phyloP scores from a whole-genome alignment of 2,329 filamentous ascomycete genomes.

The Fusarium coicis region DNA sequence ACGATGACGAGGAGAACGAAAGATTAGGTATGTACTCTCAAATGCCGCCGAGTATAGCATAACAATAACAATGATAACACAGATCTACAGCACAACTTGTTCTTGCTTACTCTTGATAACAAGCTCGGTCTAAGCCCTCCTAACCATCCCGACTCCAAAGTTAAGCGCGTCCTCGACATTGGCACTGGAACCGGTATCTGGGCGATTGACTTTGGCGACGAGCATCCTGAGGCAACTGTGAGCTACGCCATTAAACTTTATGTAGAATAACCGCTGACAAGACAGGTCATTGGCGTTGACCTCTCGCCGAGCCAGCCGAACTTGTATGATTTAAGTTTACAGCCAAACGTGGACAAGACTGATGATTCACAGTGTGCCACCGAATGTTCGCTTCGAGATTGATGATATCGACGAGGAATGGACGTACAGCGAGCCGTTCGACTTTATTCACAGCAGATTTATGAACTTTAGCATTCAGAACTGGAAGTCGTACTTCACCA shows the following conservation, averaged over 20 bases:
- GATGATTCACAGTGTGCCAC: neutral
- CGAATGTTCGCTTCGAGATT: constrained; percentile 14
- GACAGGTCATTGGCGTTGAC: constrained; percentile 17
- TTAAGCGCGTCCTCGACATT: constrained; percentile 16
- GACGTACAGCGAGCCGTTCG: constrained; percentile 8
- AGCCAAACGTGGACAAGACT: accelerated
- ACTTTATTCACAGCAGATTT: constrained; percentile 23
- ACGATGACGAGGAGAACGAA: constrained; percentile 14
- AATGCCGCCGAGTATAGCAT: neutral
- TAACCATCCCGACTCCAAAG: neutral
- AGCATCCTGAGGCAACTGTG: constrained; percentile 6
- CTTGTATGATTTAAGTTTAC: neutral
- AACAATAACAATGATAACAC: neutral
- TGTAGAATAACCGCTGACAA: neutral
- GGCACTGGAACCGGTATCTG: constrained; percentile 22
- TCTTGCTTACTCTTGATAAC: constrained; percentile 11
- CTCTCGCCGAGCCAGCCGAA: constrained; percentile 9
- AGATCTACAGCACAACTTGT: constrained; percentile 22
- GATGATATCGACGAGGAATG: constrained; percentile 27
- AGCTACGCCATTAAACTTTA: neutral
- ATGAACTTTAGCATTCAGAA: constrained; percentile 29
- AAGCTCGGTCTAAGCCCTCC: constrained; percentile 21
- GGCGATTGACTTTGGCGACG: constrained; percentile 21
- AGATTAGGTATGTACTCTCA: neutral
- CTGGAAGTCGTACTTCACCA: constrained; percentile 8